Base-by-base conservation (phyloP, 306 rosid species). In the Medicago arabica region DNA sequence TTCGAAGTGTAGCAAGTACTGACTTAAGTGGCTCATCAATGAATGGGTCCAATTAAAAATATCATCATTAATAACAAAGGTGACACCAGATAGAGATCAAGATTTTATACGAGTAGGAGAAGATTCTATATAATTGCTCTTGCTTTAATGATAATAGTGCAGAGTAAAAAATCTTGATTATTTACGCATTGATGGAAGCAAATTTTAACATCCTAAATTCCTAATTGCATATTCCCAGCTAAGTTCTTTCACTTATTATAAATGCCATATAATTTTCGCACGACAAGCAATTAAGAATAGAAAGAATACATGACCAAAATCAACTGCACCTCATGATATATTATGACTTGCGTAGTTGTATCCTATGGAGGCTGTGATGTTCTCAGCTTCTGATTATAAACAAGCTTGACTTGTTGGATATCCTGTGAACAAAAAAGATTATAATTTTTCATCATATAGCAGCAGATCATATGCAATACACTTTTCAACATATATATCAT, bases 21-120 rank as follows among this genome's bases (percentile, higher is more conserved):
- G 41, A 61, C 67, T 61, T 6, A 61, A 28, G 43, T 61, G 67
- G 11, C 67, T 28, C 67, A 61, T 61, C 43, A 61, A 61, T 15
- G 18, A 3, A 31, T 28, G 43, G 40, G 67, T 17, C 43, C 41
- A 61, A 7, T 31, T 31, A 43, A 61, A 31, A 18, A 61, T 9
- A 60, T 28, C 41, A 14, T 31, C 9, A 28, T 28, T 19, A 19
- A 9, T n/a, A n/a, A n/a, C n/a, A n/a, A n/a, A n/a, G n/a, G n/a
- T n/a, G n/a, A n/a, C n/a, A n/a, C n/a, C n/a, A n/a, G n/a, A n/a
- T n/a, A n/a, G n/a, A n/a, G n/a, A n/a, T n/a, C n/a, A n/a, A n/a
- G n/a, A n/a, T n/a, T n/a, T n/a, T n/a, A n/a, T n/a, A n/a, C n/a
- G n/a, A n/a, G n/a, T n/a, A n/a, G n/a, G n/a, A n/a, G n/a, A n/a